Conservation (phyloP, 2,329 filamentous ascomycete genomes). For the Shiraia sp. region DNA sequence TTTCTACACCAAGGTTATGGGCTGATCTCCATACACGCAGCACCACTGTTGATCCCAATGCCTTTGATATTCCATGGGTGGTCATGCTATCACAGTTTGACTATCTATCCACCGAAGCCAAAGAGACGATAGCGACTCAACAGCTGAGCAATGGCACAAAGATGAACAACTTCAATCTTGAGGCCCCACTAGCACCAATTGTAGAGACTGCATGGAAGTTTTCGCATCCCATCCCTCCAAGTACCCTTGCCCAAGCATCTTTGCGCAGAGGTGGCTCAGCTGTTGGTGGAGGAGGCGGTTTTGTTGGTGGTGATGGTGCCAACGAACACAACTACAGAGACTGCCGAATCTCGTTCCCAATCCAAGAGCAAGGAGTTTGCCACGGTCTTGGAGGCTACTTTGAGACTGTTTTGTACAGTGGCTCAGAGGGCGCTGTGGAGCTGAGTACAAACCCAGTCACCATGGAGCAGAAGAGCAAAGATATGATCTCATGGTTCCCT, state of each 20-base stretch:
- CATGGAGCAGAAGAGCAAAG: conserved; percentile 89
- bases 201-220: conserved; percentile 84
- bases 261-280: conserved; percentile 65
- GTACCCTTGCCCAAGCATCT: conserved; percentile 60
- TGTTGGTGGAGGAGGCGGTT: conserved; percentile 71
- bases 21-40: conserved; percentile 73
- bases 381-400: conserved; percentile 96
- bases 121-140: conserved; percentile 49
- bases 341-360: conserved; percentile 76
- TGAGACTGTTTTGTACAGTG: conserved; percentile 87
- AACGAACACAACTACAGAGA: conserved; percentile 93
- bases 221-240: conserved; percentile 69
- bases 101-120: conserved; percentile 67
- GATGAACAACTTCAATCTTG: conserved; percentile 38
- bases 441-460: conserved; percentile 90
- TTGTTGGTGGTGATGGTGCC: conserved; percentile 74
- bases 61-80: conserved; percentile 91
- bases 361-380: conserved; percentile 76
- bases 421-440: conserved; percentile 66
- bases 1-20: conserved; percentile 83
- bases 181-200: conserved; percentile 40
- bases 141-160: conserved; percentile 51
- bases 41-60: conserved; percentile 63
- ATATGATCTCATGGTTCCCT: conserved; percentile 99
- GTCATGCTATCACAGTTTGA: conserved; percentile 90